Base-by-base conservation (phyloP, 306 rosid species). In the Psophocarpus tetragonolobus region DNA sequence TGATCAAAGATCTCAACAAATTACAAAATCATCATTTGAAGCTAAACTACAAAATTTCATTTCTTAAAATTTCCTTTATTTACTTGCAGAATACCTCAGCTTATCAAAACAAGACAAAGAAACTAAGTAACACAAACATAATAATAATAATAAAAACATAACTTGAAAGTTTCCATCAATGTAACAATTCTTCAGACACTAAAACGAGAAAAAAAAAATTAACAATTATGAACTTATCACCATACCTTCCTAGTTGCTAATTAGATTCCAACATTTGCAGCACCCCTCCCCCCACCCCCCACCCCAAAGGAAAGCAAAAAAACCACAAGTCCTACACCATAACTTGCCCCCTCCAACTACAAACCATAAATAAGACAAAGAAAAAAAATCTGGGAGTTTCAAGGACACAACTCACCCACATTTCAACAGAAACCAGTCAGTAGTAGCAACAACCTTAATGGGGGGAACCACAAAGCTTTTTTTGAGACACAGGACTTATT, bases 281-380 rank as follows among this genome's bases (percentile, higher is more conserved):
- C 44, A 70, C 68, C 14, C 66, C 27, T 3, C 17, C 62, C 27
- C 4, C 8, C 38, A 56, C 33, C 5, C 11, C 63, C 24, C 71
- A 73, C n/a, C n/a, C n/a, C n/a, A n/a, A n/a, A n/a, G n/a, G 57
- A 74, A 81, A 74, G 68, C 76, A 70, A 71, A 77, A 69, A 24
- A 20, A 71, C n/a, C 51, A 35, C n/a, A 65, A 66, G 39, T 5
- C 18, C 3, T 54, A 65, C 50, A 42, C 32, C 72, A 20, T 6
- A 20, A 11, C 2, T 50, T 45, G 32, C 61, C 63, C 69, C 35
- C 39, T 17, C 41, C 61, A 33, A 62, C 44, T 3, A 62, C 1
- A 26, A 32, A 62, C 47, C 27, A 8, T 4, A 13, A 44, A 44
- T 35, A 36, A 56, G 48, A 35, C 35, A 42, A 23, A 56, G 45